Evolutionary conservation across 2,329 filamentous ascomycete genomes (phyloP).

Genomic region (Alternaria gansuensis): DNA sequence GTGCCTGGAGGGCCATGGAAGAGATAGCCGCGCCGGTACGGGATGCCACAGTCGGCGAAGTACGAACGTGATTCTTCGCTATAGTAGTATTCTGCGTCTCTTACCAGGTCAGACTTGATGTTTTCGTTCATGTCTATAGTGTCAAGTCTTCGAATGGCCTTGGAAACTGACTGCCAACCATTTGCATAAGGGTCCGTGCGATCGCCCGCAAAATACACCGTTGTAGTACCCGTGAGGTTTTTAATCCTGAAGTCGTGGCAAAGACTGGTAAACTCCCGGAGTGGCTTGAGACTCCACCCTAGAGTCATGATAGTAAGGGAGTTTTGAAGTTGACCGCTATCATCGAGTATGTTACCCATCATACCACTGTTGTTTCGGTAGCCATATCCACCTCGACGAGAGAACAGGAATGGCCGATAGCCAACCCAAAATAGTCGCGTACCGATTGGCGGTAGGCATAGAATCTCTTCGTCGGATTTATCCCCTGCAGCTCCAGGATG

Average conservation of each 20-base stretch:
- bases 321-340: constrained; percentile 28
- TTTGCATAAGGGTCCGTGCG: constrained; percentile 19
- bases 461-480: constrained; percentile 18
- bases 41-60: constrained; percentile 49
- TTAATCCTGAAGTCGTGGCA: constrained; percentile 38
- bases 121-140: constrained; percentile 46
- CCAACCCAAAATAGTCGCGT: constrained; percentile 44
- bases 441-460: constrained; percentile 33
- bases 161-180: constrained; percentile 37
- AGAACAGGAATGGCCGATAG: constrained; percentile 41
- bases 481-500: not conserved
- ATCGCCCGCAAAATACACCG: constrained; percentile 38
- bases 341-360: constrained; percentile 11
- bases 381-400: constrained; percentile 23
- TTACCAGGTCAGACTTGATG: constrained; percentile 42
- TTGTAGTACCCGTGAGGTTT: constrained; percentile 36
- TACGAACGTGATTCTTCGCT: constrained; percentile 42
- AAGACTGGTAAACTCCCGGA: constrained; percentile 33
- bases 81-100: constrained; percentile 52
- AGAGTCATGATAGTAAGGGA: constrained; percentile 36
- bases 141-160: constrained; percentile 41
- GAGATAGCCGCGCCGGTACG: constrained; percentile 52
- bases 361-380: not conserved
- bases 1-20: constrained; percentile 55
- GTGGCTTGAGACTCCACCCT: constrained; percentile 41